These are phyloP conservation scores for Didymella exigua DNA, from an alignment of 2,329 filamentous ascomycete genomes.

Conservation along the genomic window DNA sequence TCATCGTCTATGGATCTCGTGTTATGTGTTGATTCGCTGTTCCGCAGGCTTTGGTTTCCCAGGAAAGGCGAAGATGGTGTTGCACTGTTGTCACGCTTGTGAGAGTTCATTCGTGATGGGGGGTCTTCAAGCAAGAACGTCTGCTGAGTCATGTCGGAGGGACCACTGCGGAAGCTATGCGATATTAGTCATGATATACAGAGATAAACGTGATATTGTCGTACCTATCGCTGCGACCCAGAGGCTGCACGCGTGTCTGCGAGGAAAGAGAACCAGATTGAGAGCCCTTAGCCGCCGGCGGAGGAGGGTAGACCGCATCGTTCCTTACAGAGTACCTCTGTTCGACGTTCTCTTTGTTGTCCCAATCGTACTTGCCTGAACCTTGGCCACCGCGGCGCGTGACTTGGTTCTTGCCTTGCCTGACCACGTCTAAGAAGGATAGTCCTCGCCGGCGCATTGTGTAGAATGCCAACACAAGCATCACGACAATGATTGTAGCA, in stretches of 20 bases:
- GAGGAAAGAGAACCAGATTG: conserved; percentile 39
- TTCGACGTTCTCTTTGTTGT: conserved; percentile 32
- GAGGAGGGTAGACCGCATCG: conserved; percentile 34
- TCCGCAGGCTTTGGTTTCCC: conserved; percentile 32
- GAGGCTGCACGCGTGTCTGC: conserved; percentile 36
- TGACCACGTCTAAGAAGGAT: conserved; percentile 37
- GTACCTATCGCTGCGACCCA: conserved; percentile 40
- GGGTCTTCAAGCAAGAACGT: conserved; percentile 39
- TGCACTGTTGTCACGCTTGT: conserved; percentile 37
- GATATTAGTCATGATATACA: conserved; percentile 3
- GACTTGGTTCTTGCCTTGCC: conserved; percentile 31
- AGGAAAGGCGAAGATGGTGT: conserved; percentile 43
- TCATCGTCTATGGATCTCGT: conserved; percentile 36
- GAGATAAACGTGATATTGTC: neutral
- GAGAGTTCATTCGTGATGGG: conserved; percentile 32
- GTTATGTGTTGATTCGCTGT: conserved; percentile 41
- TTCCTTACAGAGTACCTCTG: conserved; percentile 35
- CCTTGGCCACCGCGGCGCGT: conserved; percentile 30
- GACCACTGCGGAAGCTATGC: conserved; percentile 27
- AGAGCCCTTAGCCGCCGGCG: conserved; percentile 22
- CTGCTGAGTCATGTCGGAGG: conserved; percentile 16
- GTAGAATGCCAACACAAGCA: conserved; percentile 44
- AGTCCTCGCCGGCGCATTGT: conserved; percentile 48
- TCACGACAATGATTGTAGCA: conserved; percentile 47
- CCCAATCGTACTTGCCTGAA: conserved; percentile 33